Evolutionary conservation across 805 yeast genomes (phyloP), one percentile per base, ranked within the genome.

Genomic region (Ogataea corticis): DNA sequence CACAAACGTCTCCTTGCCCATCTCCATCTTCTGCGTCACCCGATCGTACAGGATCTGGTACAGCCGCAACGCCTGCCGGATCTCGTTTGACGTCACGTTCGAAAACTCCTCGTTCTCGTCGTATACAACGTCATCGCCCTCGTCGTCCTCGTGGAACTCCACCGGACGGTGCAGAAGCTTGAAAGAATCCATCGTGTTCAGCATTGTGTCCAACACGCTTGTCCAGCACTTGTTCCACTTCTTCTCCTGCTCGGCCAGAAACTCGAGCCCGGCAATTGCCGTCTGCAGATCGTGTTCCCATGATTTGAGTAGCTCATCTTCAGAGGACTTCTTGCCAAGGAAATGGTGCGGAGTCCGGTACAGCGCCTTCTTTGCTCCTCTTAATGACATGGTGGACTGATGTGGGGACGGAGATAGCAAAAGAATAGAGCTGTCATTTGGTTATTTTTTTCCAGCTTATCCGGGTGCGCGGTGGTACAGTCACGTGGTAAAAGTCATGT

Each of bases 251-350:
- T 56, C 52, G 28, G 67, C 55, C 42, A 77, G 48, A 46, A 64
- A 77, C 37, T 69, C 68, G 31, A 78, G 56, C 1, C 79, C 82
- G 16, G 71, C 69, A 25, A 71, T 58, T 1, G 76, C 64, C 4
- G 62, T 55, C 40, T 67, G 63, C 9, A 75, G 51, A 49, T 75
- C 79, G 46, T 71, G 69, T 44, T 69, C 70, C 67, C 77, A 76
- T 37, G 65, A 66, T n/a, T 55, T 50, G 10, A 74, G 59, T 12
- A 66, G 50, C 28, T 67, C 68, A 52, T 75, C 79, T 44, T 72
- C 76, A 3, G 19, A 37, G 1, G 65, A 52, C 45, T 63, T 66
- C 35, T 47, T 53, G 3, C 69, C 70, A 38, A 67, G 44, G n/a
- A 68, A 41, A 23, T 65, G 65, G 45, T 67, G 69, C 2, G 72